Percentiles rank a stretch among this genome's conserved stretches.
These are phyloP conservation scores for Vigna nakashimae DNA, from an alignment of 306 rosid species.

Conservation along the genomic window DNA sequence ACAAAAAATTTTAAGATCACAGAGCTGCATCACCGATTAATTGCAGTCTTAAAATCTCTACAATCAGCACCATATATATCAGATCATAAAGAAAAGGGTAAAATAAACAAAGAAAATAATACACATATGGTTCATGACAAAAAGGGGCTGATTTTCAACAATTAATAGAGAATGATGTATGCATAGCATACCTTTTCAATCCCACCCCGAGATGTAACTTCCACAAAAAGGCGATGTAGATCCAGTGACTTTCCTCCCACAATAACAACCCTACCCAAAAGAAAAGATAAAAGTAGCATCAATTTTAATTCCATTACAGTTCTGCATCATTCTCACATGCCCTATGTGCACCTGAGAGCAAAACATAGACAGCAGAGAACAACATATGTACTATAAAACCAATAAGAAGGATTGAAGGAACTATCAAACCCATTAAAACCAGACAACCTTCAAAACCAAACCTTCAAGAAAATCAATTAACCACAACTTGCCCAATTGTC, in stretches of 20 bases:
- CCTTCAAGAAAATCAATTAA: conserved; percentile 8
- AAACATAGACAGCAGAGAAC: conserved; percentile 22
- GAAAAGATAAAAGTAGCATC: conserved; percentile 29
- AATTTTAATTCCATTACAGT: conserved; percentile 25
- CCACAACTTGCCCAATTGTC: background rate
- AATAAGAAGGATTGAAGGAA: background rate
- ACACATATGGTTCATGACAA: conserved; percentile 26
- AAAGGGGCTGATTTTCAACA: conserved; percentile 9
- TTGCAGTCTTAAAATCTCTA: conserved; percentile 18
- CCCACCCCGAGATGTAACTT: conserved; percentile 89
- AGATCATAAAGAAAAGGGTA: background rate
- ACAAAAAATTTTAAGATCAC: conserved; percentile 29
- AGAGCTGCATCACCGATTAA: conserved; percentile 27
- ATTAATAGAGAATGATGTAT: conserved; percentile 13
- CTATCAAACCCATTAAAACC: conserved; percentile 12
- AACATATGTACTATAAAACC: background rate
- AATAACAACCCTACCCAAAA: conserved; percentile 65
- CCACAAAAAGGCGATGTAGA: conserved; percentile 73
- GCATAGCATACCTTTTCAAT: conserved; percentile 67
- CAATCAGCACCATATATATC: conserved; percentile 26
- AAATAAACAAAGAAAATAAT: background rate
- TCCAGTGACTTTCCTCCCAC: conserved; percentile 81
- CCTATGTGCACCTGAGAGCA: conserved; percentile 28
- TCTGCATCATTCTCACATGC: conserved; percentile 19
- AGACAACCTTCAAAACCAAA: background rate